Base-by-base conservation (phyloP, 1,139 yeast genomes). In the Arxiozyma heterogenica region DNA sequence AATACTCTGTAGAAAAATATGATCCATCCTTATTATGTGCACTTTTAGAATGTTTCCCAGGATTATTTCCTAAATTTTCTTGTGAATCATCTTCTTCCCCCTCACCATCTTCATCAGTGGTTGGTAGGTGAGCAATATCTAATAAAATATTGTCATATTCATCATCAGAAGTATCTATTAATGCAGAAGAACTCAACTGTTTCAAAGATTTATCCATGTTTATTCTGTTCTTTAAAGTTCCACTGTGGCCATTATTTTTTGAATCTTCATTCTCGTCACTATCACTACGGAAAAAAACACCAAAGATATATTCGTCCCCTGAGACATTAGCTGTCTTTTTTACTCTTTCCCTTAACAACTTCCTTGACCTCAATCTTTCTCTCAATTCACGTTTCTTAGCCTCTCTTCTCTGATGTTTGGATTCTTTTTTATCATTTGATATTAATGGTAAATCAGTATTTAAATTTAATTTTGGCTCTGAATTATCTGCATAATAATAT, bases 371-470 rank as follows among this genome's bases (percentile, higher is more conserved):
- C 21, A 60, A 58, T 47, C 66, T 59, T 54, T 67, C 70, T 51
- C 59, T 60, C 22, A 64, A 57, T 53, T 70, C 71, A 47, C 73
- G 67, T 47, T 71, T 77, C 54, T 74, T 65, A 21, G 65, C 67
- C 51, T 64, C 69, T 39, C 62, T 61, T 52, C 56, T 63, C 48
- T 61, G 65, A 49, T 55, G 52, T 51, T 60, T 61, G 45, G 55
- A 54, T 49, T 61, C 52, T 51, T 65, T 66, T 51, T 64, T 69
- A 46, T 66, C 69, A 50, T 64, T 66, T 22, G 65, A 50, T 68
- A 64, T 75, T 75, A 44, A 74, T 67, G 68, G 80, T 70, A 67
- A 53, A 22, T 68, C 65, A 18, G 69, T 65, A 49, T 68, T 65
- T 51, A 67, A 57, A 34, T 65, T 61, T 43, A 67, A 51, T 42